Percentiles rank a stretch among this genome's conserved stretches.
Conservation (phyloP, 495 filamentous ascomycete genomes). For the Poronia punctata region DNA sequence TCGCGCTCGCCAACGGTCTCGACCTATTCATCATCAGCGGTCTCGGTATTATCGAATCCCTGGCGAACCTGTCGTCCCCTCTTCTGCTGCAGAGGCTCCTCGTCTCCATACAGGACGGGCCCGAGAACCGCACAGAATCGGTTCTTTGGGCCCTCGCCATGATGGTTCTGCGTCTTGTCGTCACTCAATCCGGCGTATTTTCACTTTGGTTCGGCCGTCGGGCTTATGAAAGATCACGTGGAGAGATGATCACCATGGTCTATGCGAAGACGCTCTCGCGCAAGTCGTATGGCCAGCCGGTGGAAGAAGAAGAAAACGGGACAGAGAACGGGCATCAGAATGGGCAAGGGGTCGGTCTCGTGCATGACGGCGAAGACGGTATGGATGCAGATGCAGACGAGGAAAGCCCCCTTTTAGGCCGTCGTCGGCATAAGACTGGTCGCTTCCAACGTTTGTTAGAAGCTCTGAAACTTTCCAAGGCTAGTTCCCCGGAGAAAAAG, state of each 20-base stretch:
- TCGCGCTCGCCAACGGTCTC: slow-evolving; percentile 64
- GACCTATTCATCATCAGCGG: slow-evolving; percentile 62
- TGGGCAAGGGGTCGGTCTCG: no score
- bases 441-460: slow-evolving; percentile 15
- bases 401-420: slow-evolving; percentile 16
- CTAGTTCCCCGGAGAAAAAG: slow-evolving; percentile 2
- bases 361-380: not conserved
- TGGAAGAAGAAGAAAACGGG: slow-evolving; percentile 10
- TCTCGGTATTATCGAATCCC: slow-evolving; percentile 55
- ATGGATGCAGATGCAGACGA: slow-evolving; percentile 11
- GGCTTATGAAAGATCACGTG: slow-evolving; percentile 69
- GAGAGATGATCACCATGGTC: slow-evolving; percentile 82
- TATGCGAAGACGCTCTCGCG: slow-evolving; percentile 76
- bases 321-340: slow-evolving; percentile 24
- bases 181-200: slow-evolving; percentile 60
- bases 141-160: slow-evolving; percentile 60
- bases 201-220: slow-evolving; percentile 68
- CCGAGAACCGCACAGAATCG: slow-evolving; percentile 44
- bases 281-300: slow-evolving; percentile 50
- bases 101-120: slow-evolving; percentile 52
- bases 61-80: slow-evolving; percentile 58
- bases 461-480: slow-evolving; percentile 11
- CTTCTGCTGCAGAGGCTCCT: slow-evolving; percentile 67
- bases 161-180: slow-evolving; percentile 52
- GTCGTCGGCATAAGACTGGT: slow-evolving; percentile 6